These are phyloP conservation scores for Wickerhamomyces canadensis DNA, from an alignment of 805 yeast genomes.

Conservation along the genomic window DNA sequence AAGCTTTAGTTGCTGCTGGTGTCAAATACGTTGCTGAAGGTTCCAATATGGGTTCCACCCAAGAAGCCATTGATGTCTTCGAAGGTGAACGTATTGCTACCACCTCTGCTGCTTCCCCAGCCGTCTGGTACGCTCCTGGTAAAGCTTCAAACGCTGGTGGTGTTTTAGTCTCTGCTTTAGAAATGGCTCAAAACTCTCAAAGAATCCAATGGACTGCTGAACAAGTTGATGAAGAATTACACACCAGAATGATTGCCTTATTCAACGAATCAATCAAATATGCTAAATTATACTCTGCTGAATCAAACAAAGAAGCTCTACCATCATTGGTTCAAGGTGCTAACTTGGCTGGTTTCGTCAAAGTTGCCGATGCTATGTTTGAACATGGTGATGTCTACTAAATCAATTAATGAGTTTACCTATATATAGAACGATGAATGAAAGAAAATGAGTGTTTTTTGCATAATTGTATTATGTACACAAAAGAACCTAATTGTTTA, in stretches of 20 bases:
- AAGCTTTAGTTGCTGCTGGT: conserved; percentile 89
- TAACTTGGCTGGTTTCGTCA: conserved; percentile 97
- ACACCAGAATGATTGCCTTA: conserved; percentile 89
- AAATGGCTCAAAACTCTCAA: conserved; percentile 99
- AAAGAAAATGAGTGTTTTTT: too few species aligned
- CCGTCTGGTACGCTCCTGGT: conserved; percentile 99
- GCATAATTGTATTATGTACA: too few species aligned
- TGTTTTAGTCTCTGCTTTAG: conserved; percentile 97
- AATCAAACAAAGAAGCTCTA: conserved; percentile 55
- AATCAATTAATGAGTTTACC: too few species aligned
- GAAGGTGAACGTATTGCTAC: conserved; percentile 68
- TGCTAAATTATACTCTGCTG: conserved; percentile 74
- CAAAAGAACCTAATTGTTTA: too few species aligned
- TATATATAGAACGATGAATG: too few species aligned
- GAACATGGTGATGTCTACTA: conserved; percentile 80
- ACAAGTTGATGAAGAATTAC: conserved; percentile 87
- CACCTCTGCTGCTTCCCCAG: conserved; percentile 35
- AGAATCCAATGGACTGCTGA: conserved; percentile 87
- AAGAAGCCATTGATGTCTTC: conserved; percentile 92
- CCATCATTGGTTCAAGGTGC: conserved; percentile 99
- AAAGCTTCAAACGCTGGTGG: conserved; percentile 99
- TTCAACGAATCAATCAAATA: conserved; percentile 90
- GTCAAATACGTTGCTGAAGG: conserved; percentile 96
- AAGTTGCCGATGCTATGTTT: conserved; percentile 98
- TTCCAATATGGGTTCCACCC: conserved; percentile 98